Evolutionary conservation across 768 basidiomycete genomes (phyloP).

Genomic region (Tricholoma hemisulphureum): DNA sequence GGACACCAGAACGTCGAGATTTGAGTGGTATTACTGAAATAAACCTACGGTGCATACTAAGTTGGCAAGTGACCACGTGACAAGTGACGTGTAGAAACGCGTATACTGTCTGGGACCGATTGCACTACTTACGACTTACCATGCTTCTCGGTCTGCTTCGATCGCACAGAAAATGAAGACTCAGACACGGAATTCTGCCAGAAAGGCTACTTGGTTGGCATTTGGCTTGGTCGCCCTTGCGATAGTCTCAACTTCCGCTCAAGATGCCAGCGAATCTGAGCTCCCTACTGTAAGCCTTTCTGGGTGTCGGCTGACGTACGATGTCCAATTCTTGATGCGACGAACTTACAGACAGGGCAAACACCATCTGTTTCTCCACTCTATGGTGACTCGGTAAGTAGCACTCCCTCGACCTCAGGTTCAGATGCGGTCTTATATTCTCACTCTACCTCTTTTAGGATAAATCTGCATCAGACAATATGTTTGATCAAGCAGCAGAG

Average conservation of each 20-base stretch:
- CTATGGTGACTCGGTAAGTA: background rate
- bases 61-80: conserved; percentile 19
- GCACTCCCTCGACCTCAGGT: background rate
- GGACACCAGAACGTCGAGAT: background rate
- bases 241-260: conserved; percentile 31
- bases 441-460: conserved; percentile 1
- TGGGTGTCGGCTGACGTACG: background rate
- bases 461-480: conserved; percentile 25
- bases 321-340: background rate
- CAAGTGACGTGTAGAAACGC: conserved; percentile 15
- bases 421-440: background rate
- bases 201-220: conserved; percentile 58
- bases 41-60: conserved; percentile 12
- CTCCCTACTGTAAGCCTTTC: background rate
- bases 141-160: conserved; percentile 1
- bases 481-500: conserved; percentile 49
- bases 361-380: background rate
- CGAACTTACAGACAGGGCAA: background rate
- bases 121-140: background rate
- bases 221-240: conserved; percentile 57
- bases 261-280: conserved; percentile 36
- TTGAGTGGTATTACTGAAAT: background rate
- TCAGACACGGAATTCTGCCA: conserved; percentile 32
- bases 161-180: conserved; percentile 16
- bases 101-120: conserved; percentile 2